Percentiles rank a stretch among this genome's conserved stretches.
phyloP scores from a whole-genome alignment of 2,329 filamentous ascomycete species.

The Aspergillus ibericus region DNA sequence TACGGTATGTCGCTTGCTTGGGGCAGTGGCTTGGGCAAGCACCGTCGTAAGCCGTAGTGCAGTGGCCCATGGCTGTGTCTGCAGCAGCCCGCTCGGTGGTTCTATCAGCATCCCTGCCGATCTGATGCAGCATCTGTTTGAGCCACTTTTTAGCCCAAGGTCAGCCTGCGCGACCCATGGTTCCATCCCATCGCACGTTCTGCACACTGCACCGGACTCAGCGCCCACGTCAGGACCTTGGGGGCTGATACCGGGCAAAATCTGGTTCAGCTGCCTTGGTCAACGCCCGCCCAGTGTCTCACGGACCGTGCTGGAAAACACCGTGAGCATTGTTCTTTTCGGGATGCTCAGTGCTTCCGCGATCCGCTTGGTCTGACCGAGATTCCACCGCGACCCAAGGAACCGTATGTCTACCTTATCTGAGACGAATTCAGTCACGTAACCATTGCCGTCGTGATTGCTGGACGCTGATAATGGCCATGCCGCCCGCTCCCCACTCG shows the following conservation, averaged over 20 bases:
- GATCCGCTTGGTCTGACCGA: constrained; percentile 1
- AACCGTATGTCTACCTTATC: not conserved
- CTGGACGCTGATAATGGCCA: not conserved
- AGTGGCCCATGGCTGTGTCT: not conserved
- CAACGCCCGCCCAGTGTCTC: not conserved
- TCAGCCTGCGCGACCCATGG: not conserved
- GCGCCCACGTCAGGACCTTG: not conserved
- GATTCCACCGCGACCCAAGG: constrained; percentile 1
- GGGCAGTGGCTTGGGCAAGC: not conserved
- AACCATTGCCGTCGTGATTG: not conserved
- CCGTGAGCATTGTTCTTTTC: constrained; percentile 1
- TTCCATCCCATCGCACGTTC: not conserved
- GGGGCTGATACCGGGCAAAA: not conserved
- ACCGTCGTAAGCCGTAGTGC: not conserved
- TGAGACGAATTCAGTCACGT: not conserved
- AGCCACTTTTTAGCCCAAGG: not conserved
- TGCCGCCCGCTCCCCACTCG: not conserved
- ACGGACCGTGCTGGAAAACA: not conserved
- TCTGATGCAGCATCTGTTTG: not conserved
- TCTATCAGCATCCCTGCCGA: not conserved
- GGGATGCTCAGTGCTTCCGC: constrained; percentile 1
- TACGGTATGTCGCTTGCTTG: not conserved
- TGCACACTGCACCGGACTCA: not conserved
- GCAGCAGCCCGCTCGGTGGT: not conserved
- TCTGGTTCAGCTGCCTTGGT: not conserved